phyloP scores from a whole-genome alignment of 2,329 filamentous ascomycete genomes.

The Fusarium annulatum region DNA sequence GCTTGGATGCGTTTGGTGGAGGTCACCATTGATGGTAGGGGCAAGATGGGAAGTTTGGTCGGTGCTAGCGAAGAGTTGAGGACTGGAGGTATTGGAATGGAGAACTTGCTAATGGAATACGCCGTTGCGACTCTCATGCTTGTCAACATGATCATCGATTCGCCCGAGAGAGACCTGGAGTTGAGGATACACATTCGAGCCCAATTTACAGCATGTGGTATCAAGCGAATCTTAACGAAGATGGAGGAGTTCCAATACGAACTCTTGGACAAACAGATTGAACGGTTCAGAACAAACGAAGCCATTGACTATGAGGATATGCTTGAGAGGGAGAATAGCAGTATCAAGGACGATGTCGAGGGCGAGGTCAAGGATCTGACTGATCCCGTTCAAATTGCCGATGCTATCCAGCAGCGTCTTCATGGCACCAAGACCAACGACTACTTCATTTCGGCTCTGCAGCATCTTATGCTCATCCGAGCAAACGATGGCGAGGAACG shows the following conservation, averaged over 20 bases:
- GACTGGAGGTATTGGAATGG: conserved; percentile 96
- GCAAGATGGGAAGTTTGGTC: conserved; percentile 98
- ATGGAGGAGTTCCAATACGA: conserved; percentile 99
- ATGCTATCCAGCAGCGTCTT: conserved; percentile 89
- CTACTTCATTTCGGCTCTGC: conserved; percentile 94
- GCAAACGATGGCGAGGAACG: conserved; percentile 93
- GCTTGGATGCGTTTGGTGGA: conserved; percentile 99
- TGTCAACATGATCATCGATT: conserved; percentile 96
- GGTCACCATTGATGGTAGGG: conserved; percentile 94
- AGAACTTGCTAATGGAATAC: conserved; percentile 99
- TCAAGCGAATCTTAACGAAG: conserved; percentile 93
- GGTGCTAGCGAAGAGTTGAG: conserved; percentile 96
- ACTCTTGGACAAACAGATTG: conserved; percentile 97
- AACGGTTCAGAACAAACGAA: conserved; percentile 91
- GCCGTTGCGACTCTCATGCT: conserved; percentile 93
- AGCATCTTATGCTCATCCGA: conserved; percentile 92
- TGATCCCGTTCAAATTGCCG: conserved; percentile 91
- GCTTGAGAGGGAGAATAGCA: conserved; percentile 89
- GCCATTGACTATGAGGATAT: conserved; percentile 99
- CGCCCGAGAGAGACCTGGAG: conserved; percentile 88
- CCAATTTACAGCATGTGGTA: conserved; percentile 94
- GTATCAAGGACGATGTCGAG: conserved; percentile 88
- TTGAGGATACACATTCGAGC: conserved; percentile 93
- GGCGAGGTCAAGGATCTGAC: conserved; percentile 91
- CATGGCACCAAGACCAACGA: conserved; percentile 88